Conservation (phyloP, 2,329 filamentous ascomycete species). For the Sphaerulina populicola region DNA sequence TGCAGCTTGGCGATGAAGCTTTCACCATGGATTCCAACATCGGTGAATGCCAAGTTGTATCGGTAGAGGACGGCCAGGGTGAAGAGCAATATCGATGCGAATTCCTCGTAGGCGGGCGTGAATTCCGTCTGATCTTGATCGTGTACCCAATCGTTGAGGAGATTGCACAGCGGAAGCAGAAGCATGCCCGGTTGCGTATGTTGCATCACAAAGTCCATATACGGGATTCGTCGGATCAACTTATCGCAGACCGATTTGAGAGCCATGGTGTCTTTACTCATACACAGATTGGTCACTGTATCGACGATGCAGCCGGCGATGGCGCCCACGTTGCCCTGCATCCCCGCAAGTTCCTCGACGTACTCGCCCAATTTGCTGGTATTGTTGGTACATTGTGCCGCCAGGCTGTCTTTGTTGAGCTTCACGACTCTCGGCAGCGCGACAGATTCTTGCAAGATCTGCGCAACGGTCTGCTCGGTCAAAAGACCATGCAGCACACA, state of each 20-base stretch:
- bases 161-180: slow-evolving; percentile 62
- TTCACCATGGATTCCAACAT: slow-evolving; percentile 56
- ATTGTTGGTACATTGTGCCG: slow-evolving; percentile 69
- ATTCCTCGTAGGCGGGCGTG: slow-evolving; percentile 79
- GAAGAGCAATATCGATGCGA: slow-evolving; percentile 66
- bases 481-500: slow-evolving; percentile 86
- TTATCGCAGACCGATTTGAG: slow-evolving; percentile 65
- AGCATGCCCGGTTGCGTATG: slow-evolving; percentile 65
- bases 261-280: slow-evolving; percentile 69
- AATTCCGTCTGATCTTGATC: slow-evolving; percentile 76
- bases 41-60: slow-evolving; percentile 55
- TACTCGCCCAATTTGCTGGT: slow-evolving; percentile 66
- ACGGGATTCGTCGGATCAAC: slow-evolving; percentile 62
- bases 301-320: slow-evolving; percentile 61
- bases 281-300: slow-evolving; percentile 53
- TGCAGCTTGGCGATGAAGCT: slow-evolving; percentile 64
- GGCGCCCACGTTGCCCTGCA: slow-evolving; percentile 85
- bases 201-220: slow-evolving; percentile 65
- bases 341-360: slow-evolving; percentile 73
- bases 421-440: slow-evolving; percentile 65
- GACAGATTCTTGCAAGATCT: slow-evolving; percentile 73
- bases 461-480: slow-evolving; percentile 65
- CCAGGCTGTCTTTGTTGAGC: slow-evolving; percentile 68
- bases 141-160: slow-evolving; percentile 71
- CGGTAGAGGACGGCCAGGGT: slow-evolving; percentile 67